phyloP scores from a whole-genome alignment of 257 asterid species.

The Anisodus tanguticus region DNA sequence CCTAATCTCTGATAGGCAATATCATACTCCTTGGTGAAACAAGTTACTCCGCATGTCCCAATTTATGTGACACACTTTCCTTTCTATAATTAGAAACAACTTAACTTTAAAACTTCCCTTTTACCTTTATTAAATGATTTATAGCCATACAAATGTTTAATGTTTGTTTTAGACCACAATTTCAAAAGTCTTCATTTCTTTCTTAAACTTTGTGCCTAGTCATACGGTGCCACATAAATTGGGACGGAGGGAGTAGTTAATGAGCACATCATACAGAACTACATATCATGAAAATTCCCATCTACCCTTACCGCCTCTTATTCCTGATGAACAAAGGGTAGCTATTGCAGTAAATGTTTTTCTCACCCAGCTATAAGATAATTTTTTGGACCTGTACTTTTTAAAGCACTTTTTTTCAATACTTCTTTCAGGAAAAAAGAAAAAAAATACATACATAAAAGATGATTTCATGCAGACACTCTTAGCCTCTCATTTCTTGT shows the following conservation, averaged over 20 bases:
- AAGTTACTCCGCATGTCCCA: neutral
- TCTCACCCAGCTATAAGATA: neutral
- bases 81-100: too few relatives aligned
- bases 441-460: too few relatives aligned
- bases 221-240: too few relatives aligned
- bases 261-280: conserved; percentile 1
- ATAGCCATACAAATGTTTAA: too few relatives aligned
- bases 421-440: neutral
- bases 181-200: too few relatives aligned
- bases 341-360: neutral
- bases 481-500: neutral
- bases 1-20: neutral
- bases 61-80: too few relatives aligned
- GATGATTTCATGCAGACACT: neutral
- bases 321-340: neutral
- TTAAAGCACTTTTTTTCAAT: neutral
- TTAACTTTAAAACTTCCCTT: too few relatives aligned
- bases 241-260: neutral
- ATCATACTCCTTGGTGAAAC: conserved; percentile 30
- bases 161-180: too few relatives aligned
- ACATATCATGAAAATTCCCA: conserved; percentile 23
- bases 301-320: neutral
- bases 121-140: too few relatives aligned
- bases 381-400: neutral
- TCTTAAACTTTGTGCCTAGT: too few relatives aligned